phyloP scores from a whole-genome alignment of 805 yeast species.

The Priceomyces haplophilus region DNA sequence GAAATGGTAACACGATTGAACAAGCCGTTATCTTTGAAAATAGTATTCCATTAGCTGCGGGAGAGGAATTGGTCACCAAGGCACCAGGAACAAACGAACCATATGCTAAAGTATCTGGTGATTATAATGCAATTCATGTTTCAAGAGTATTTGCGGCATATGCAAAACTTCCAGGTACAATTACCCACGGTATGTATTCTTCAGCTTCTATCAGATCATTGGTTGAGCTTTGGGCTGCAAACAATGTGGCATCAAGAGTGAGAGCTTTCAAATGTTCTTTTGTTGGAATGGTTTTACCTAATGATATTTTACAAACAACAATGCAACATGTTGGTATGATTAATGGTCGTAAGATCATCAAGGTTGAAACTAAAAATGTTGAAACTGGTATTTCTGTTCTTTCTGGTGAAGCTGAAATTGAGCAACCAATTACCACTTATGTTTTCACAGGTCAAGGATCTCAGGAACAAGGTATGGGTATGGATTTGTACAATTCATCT shows the following conservation, averaged over 20 bases:
- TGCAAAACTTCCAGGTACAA: conserved; percentile 94
- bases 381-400: conserved; percentile 77
- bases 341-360: conserved; percentile 95
- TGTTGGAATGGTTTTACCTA: conserved; percentile 97
- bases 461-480: conserved; percentile 99
- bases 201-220: conserved; percentile 92
- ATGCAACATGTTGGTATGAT: conserved; percentile 98
- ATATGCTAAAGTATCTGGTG: conserved; percentile 96
- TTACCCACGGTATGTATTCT: conserved; percentile 98
- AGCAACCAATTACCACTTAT: conserved; percentile 94
- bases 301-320: conserved; percentile 80
- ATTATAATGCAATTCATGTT: conserved; percentile 97
- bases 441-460: conserved; percentile 99
- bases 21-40: conserved; percentile 90
- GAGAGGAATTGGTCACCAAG: conserved; percentile 60
- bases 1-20: conserved; percentile 92
- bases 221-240: conserved; percentile 98
- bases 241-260: conserved; percentile 92
- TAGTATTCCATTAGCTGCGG: conserved; percentile 76
- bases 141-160: conserved; percentile 91
- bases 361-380: conserved; percentile 82
- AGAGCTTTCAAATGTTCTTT: conserved; percentile 89
- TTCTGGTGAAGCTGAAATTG: conserved; percentile 96
- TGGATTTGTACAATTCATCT: conserved; percentile 91
- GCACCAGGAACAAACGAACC: conserved; percentile 97